A percentile compares a stretch with the other conserved stretches of the same genome.
These are phyloP conservation scores for Monsonia emarginata DNA, from an alignment of 441 rosid genomes.

Conservation along the genomic window DNA sequence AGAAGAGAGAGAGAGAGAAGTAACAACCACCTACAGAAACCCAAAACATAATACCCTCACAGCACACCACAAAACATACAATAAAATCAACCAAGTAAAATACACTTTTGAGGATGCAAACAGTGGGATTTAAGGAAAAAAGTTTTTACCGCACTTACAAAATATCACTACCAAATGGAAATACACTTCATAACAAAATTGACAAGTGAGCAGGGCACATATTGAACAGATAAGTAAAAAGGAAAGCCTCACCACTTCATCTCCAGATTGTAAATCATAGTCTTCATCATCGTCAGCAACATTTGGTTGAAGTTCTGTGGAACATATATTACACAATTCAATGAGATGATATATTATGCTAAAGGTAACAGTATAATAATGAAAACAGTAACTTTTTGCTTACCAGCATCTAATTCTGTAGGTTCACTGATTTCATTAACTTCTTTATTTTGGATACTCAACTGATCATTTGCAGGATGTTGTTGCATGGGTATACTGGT, in stretches of 20 bases:
- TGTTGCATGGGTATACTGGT: conserved; percentile 34
- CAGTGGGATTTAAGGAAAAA: neutral
- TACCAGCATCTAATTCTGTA: conserved; percentile 39
- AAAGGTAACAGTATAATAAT: conserved; percentile 10
- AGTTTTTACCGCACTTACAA: neutral
- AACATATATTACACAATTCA: conserved; percentile 10
- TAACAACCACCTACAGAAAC: neutral
- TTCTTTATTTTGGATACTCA: conserved; percentile 26
- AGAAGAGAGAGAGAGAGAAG: neutral
- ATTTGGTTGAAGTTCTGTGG: conserved; percentile 38
- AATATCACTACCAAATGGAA: neutral
- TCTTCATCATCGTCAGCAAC: conserved; percentile 57
- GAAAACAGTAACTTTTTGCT: conserved; percentile 19
- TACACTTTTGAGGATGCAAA: neutral
- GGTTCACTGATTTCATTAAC: conserved; percentile 27
- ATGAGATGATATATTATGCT: conserved; percentile 17
- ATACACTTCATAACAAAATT: neutral
- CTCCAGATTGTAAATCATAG: conserved; percentile 49
- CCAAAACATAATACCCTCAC: neutral
- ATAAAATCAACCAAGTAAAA: neutral
- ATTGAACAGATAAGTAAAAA: conserved; percentile 12
- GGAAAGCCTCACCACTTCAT: conserved; percentile 54
- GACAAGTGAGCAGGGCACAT: neutral
- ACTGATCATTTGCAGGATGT: conserved; percentile 24
- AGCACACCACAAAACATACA: neutral